Evolutionary conservation across 2,329 filamentous ascomycete species (phyloP).

Genomic region (Arthrobotrys sinensis): DNA sequence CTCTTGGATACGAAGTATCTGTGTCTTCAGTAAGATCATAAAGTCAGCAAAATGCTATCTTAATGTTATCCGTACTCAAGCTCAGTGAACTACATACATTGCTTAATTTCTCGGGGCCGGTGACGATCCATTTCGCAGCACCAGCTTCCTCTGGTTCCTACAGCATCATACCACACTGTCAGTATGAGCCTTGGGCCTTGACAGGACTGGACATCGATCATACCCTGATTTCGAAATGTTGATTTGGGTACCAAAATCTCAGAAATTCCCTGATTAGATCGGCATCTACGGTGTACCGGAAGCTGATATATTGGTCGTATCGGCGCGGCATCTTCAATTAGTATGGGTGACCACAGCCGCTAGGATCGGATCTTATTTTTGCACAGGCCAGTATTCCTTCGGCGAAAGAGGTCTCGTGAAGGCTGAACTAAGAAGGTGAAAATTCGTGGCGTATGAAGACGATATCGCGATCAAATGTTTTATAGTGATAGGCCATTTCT

Average conservation of each 20-base stretch:
- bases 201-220: not conserved
- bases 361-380: not conserved
- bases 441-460: no score
- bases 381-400: not conserved
- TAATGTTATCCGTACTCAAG: not conserved
- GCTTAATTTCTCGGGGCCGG: not conserved
- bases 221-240: not conserved
- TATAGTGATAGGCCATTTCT: no score
- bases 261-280: not conserved
- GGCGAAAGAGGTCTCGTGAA: not conserved
- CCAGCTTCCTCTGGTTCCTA: constrained; percentile 1
- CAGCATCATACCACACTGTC: not conserved
- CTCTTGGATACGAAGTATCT: not conserved
- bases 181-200: no score
- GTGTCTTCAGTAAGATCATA: not conserved
- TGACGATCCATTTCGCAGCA: constrained; percentile 3
- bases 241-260: not conserved
- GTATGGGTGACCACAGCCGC: not conserved
- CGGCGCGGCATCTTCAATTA: not conserved
- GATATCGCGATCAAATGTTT: not conserved
- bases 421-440: not conserved
- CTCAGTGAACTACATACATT: not conserved
- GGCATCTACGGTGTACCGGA: not conserved
- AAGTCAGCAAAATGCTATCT: not conserved
- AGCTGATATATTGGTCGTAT: not conserved